Evolutionary conservation across 176 grass and related monocot genomes (phyloP), one percentile per base, ranked within the genome.

Genomic region (Oryza rufipogon): DNA sequence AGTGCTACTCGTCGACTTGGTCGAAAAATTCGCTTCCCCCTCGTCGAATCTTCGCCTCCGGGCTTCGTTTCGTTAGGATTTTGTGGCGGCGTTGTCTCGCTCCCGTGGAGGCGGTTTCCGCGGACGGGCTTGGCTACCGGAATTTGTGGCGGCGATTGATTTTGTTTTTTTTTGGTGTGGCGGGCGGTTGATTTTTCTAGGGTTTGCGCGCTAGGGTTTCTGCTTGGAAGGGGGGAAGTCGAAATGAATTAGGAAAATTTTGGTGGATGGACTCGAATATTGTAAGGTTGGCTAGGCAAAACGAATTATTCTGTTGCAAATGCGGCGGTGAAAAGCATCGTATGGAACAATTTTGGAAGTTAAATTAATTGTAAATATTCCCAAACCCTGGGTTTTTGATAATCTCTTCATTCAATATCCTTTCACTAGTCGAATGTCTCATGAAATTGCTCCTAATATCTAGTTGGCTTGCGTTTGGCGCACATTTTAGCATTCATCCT

Each of bases 151-250:
- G 41, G 7, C 2, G 13, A 5, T 76, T 32, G 30, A 32, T 32
- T 32, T 30, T 30, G 1, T 28, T 83, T 75, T 83, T 83, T 23
- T 25, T 20, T n/a, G 54, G 10, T 2, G 32, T 66, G 60, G 67
- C 12, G 25, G 25, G 34, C 38, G 46, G 15, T 38, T 74, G 60
- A 61, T 73, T 66, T 58, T 5, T 25, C 20, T 66, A 78, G 74
- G 74, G 83, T 65, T 89, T 47, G 39, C 16, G 19, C 2, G 28
- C 30, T 81, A 77, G 66, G 64, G 51, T 85, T 89, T 76, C 15
- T 15, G 25, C 25, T 23, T 38, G 10, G n/a, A 72, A 34, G 41
- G 41, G 22, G 17, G 22, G 48, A 74, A 36, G 39, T 65, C 13
- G 6, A n/a, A n/a, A 48, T 32, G 26, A 19, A 5, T 26, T 28